phyloP scores from a whole-genome alignment of 805 yeast species.

The Ogataea siamensis region DNA sequence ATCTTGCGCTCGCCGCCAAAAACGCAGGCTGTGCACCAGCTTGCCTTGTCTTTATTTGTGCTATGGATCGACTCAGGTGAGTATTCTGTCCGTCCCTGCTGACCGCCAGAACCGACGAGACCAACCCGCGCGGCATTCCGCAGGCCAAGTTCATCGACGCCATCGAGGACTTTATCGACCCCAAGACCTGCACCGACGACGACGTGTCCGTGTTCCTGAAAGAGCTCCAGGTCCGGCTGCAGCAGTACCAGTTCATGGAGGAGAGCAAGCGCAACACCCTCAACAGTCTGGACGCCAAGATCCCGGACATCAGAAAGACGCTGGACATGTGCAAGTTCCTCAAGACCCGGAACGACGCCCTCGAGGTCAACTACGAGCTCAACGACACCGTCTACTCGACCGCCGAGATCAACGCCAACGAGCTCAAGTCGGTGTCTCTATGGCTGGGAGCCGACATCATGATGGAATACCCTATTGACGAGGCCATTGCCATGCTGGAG shows the following conservation, averaged over 20 bases:
- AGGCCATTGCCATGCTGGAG: constrained; percentile 71
- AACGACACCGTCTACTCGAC: constrained; percentile 89
- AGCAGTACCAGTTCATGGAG: constrained; percentile 89
- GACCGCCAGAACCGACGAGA: constrained; percentile 46
- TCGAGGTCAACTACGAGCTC: constrained; percentile 82
- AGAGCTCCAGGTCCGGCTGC: constrained; percentile 81
- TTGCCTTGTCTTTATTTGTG: background rate
- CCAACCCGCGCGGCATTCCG: constrained; percentile 94
- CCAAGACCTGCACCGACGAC: constrained; percentile 33
- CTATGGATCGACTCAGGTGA: constrained; percentile 23
- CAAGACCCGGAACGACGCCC: constrained; percentile 44
- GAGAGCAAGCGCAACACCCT: constrained; percentile 48
- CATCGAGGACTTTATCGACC: constrained; percentile 69
- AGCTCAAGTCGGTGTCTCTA: constrained; percentile 60
- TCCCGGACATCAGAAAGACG: constrained; percentile 93
- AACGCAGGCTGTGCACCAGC: constrained; percentile 6
- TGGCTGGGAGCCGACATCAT: constrained; percentile 99
- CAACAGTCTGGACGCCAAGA: constrained; percentile 57
- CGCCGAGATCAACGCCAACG: constrained; percentile 66
- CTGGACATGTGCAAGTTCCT: constrained; percentile 67
- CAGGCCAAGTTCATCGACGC: constrained; percentile 90
- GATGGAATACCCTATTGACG: constrained; percentile 90
- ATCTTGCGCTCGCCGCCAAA: too few species aligned
- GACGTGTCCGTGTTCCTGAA: constrained; percentile 49
- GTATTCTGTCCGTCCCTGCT: constrained; percentile 7